Evolutionary conservation across 1,284 basidiomycete species (phyloP), one percentile per base, ranked within the genome.

Genomic region (Psilocybe mexicana): DNA sequence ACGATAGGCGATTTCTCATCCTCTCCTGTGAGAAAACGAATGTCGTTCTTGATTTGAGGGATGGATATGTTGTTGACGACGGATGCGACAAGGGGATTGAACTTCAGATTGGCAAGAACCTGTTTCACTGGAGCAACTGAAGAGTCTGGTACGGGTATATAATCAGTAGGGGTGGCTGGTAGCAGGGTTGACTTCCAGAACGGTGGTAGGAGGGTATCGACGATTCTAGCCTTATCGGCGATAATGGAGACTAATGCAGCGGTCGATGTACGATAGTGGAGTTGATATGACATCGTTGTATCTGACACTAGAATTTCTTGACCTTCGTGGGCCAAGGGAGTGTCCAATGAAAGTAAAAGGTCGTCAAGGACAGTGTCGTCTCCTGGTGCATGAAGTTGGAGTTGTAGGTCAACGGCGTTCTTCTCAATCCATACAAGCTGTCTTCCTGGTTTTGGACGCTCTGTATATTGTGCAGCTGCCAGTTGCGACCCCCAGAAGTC

Each of bases 1-100:
- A 85, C 67, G 60, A 94, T 90, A 11, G 77, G 78, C 2, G 86
- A 88, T 38, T 75, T 66, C 23, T 72, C 77, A 62, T 87, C 86
- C 72, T 95, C 93, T 55, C 93, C 93, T 0, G 93, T 93, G 58
- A 96, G 83, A 70, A 84, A 94, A 49, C 85, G 81, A 44, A 94
- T 81, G 70, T 92, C 88, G 46, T 82, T 77, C 55, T 78, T 76
- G 74, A 95, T 84, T 61, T 85, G 80, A 5, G 80, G 69, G 36
- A 85, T 69, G 48, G 83, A 91, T 58, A 87, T 81, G 64, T 77
- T 85, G 65, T 83, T 79, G 26, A 93, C 85, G 48, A 87, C 72
- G 36, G 79, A 73, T 1, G 87, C 84, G 52, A 92, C 72, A 43
- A 75, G 73, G 2, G 87, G 82, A 67, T 87, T 73, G 62, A 88